Evolutionary conservation across 1,284 basidiomycete species (phyloP).

Genomic region (Cryptococcus sp.): DNA sequence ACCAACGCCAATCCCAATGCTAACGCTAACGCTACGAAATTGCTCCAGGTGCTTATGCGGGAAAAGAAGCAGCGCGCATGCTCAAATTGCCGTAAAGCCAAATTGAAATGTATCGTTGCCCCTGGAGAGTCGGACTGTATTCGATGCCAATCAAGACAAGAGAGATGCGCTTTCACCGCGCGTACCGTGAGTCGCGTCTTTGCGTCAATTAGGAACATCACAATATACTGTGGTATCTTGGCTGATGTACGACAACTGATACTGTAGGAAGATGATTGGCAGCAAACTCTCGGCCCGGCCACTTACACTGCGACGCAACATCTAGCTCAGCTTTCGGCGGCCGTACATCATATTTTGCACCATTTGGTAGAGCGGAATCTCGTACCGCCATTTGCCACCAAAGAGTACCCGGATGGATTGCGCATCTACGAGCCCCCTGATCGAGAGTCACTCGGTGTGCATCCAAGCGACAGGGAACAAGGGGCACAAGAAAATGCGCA

Average conservation of each 20-base stretch:
- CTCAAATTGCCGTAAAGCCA: constrained; percentile 44
- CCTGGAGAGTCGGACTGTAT: constrained; percentile 39
- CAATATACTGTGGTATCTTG: neutral
- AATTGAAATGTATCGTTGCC: constrained; percentile 47
- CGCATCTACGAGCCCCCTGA: constrained; percentile 34
- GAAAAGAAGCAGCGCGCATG: constrained; percentile 48
- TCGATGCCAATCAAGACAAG: constrained; percentile 42
- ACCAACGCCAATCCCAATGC: neutral
- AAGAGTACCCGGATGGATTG: constrained; percentile 12
- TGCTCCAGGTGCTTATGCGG: constrained; percentile 22
- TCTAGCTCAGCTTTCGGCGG: constrained; percentile 31
- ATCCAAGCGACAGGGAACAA: constrained; percentile 19
- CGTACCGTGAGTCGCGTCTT: constrained; percentile 31
- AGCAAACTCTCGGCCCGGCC: constrained; percentile 41
- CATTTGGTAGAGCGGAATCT: constrained; percentile 31
- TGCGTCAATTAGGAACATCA: neutral
- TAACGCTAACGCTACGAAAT: neutral
- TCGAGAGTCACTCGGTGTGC: constrained; percentile 22
- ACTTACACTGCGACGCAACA: constrained; percentile 35
- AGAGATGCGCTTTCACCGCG: constrained; percentile 45
- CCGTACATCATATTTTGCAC: constrained; percentile 40
- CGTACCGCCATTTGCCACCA: constrained; percentile 30
- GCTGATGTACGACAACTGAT: neutral
- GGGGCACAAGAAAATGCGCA: constrained; percentile 11
- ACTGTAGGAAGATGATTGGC: constrained; percentile 49